Base-by-base conservation (phyloP, 176 grass and related monocot species). In the Carex scoparia region DNA sequence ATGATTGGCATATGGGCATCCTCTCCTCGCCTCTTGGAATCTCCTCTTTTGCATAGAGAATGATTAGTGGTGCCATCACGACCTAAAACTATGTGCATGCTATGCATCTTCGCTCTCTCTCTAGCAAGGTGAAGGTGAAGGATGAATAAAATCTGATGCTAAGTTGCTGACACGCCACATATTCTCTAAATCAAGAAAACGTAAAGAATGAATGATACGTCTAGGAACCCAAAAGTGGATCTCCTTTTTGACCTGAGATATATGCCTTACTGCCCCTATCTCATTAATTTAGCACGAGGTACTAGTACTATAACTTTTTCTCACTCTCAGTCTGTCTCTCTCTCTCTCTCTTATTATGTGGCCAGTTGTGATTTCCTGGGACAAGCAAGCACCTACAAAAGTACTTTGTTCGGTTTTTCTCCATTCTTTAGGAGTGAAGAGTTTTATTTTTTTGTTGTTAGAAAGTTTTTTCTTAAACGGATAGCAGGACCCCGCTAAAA, bases 111-210 rank as follows among this genome's bases (percentile, higher is more conserved):
- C 37, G 12, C 59, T 81, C 37, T 81, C 77, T 81, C 79, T 42
- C 32, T 30, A 81, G 33, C 79, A 61, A 55, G 40, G 37, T 23
- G 40, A 42, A n/a, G 59, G 60, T 65, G 33, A 81, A 67, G 62
- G 62, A 63, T 83, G 81, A 83, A 83, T 55, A 63, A 69, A 55
- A 83, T 83, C 81, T 83, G 42, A 83, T 66, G 81, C 81, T 54
- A 27, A 63, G 61, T 68, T 66, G 42, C 81, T 83, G 62, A 63
- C 81, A 83, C 81, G 81, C 81, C 81, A 83, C 61, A 83, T 83
- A 83, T 83, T 83, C 81, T 69, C 42, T 55, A 83, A 83, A 83
- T 69, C 81, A 49, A 83, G 63, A 83, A 83, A 83, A 55, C 12
- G 7, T 69, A 83, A 75, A 83, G 61, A 53, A 83, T 83, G 81